Evolutionary conservation across 768 basidiomycete genomes (phyloP).

Genomic region (Hygrophoropsis aurantiaca): DNA sequence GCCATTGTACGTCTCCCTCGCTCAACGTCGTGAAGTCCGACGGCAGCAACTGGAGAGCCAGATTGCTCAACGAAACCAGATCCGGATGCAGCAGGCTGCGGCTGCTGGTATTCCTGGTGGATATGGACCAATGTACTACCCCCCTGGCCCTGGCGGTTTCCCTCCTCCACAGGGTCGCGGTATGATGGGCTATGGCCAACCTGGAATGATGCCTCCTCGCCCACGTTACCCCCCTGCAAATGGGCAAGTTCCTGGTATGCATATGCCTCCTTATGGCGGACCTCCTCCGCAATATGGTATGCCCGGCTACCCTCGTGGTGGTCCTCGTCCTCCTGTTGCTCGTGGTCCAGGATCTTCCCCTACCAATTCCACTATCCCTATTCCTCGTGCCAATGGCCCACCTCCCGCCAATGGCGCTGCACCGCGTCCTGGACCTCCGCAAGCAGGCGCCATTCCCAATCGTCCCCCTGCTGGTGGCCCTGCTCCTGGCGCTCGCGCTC

Average conservation of each 20-base stretch:
- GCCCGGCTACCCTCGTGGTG: constrained; percentile 59
- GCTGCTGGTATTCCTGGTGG: constrained; percentile 79
- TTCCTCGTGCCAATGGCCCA: constrained; percentile 66
- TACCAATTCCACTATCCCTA: constrained; percentile 57
- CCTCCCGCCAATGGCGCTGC: constrained; percentile 54
- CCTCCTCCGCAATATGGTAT: constrained; percentile 77
- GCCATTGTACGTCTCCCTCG: constrained; percentile 97
- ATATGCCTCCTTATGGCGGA: constrained; percentile 73
- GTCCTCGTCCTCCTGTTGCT: constrained; percentile 60
- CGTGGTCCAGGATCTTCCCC: constrained; percentile 75
- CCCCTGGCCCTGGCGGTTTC: constrained; percentile 75
- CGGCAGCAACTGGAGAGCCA: constrained; percentile 98
- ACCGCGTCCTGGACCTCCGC: constrained; percentile 46
- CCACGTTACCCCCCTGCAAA: constrained; percentile 76
- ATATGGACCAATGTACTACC: constrained; percentile 45
- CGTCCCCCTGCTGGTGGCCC: constrained; percentile 46
- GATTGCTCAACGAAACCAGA: constrained; percentile 97
- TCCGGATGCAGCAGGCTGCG: constrained; percentile 93
- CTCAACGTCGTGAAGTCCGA: constrained; percentile 97
- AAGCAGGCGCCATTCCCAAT: constrained; percentile 40
- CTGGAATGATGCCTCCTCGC: constrained; percentile 85
- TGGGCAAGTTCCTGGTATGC: constrained; percentile 74
- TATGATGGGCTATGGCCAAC: constrained; percentile 80
- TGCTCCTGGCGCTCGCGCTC: constrained; percentile 38
- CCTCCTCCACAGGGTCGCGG: constrained; percentile 75